A percentile compares a stretch with the other conserved stretches of the same genome.
phyloP scores from a whole-genome alignment of 495 filamentous ascomycete genomes.

The Chaetomium fimeti region DNA sequence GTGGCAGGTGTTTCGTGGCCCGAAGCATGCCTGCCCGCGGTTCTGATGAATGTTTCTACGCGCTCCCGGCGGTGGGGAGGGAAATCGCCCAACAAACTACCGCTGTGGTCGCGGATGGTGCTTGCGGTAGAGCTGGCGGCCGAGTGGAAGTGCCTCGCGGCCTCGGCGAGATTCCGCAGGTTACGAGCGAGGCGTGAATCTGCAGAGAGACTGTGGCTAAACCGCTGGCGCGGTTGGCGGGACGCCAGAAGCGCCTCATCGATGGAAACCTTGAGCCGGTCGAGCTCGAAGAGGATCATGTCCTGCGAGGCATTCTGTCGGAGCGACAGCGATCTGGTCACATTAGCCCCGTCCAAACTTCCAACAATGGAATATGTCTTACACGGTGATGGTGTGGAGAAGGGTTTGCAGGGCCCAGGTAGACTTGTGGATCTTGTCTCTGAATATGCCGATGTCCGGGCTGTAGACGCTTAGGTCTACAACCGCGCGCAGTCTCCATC shows the following conservation, averaged over 20 bases:
- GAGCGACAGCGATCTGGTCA: background rate
- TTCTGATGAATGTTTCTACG: background rate
- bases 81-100: background rate
- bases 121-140: slow-evolving; percentile 6
- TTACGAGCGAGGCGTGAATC: background rate
- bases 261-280: slow-evolving; percentile 1
- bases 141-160: background rate
- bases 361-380: background rate
- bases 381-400: background rate
- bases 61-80: background rate
- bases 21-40: background rate
- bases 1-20: background rate
- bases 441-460: background rate
- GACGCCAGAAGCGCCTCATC: background rate
- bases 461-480: slow-evolving; percentile 1
- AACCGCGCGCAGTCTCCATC: background rate
- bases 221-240: background rate
- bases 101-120: background rate
- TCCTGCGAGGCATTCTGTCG: slow-evolving; percentile 3
- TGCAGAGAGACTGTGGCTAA: background rate
- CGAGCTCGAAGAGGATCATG: background rate
- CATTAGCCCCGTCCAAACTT: background rate
- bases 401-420: slow-evolving; percentile 4
- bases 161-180: background rate
- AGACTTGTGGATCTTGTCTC: slow-evolving; percentile 7